phyloP scores from a whole-genome alignment of 148 eudicot species.

The Amaranthus palmeri region DNA sequence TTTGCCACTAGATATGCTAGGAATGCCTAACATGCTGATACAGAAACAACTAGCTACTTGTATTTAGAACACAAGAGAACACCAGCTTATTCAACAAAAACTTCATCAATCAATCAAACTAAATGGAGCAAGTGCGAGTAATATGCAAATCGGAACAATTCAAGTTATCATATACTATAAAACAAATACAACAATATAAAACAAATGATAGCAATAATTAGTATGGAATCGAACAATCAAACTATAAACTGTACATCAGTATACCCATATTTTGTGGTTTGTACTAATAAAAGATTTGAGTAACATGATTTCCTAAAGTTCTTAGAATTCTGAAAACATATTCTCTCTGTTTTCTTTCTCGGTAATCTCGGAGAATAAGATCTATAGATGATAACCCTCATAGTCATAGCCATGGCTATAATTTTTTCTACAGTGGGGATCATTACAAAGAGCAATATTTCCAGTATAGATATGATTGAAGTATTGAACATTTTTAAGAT shows the following conservation, averaged over 20 bases:
- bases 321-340: neutral
- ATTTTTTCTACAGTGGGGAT: neutral
- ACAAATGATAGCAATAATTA: too few species aligned
- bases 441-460: slow-evolving; percentile 3
- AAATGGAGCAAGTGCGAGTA: too few species aligned
- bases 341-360: slow-evolving; percentile 6
- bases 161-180: too few species aligned
- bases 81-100: neutral
- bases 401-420: slow-evolving; percentile 4
- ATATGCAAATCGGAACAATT: too few species aligned
- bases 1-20: slow-evolving; percentile 8
- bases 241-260: too few species aligned
- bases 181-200: too few species aligned
- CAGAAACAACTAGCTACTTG: neutral
- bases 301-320: neutral
- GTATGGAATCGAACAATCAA: too few species aligned
- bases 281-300: neutral
- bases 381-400: slow-evolving; percentile 17
- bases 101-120: too few species aligned
- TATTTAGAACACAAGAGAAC: neutral
- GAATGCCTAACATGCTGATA: slow-evolving; percentile 2
- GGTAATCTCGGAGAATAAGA: neutral
- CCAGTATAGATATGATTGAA: neutral
- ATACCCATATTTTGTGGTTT: neutral
- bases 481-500: slow-evolving; percentile 5